phyloP scores from a whole-genome alignment of 2,329 filamentous ascomycete species.

The Talaromyces pinophilus region DNA sequence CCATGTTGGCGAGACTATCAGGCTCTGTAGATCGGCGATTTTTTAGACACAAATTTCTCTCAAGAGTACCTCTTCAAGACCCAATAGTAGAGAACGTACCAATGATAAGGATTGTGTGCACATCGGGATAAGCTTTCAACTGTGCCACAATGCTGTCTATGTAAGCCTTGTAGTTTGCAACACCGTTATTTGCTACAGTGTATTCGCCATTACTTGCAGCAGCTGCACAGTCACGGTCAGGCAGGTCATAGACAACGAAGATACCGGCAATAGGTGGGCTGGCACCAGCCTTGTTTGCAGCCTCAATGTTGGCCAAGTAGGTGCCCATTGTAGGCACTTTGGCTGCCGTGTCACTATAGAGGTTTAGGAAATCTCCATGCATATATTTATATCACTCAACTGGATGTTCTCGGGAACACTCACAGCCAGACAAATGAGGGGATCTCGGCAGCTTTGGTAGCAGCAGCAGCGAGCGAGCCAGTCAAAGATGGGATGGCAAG shows the following conservation, averaged over 20 bases:
- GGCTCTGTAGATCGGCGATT: constrained; percentile 52
- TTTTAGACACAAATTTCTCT: not conserved
- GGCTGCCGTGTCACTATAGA: constrained; percentile 46
- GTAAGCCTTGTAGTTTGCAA: constrained; percentile 56
- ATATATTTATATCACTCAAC: not conserved
- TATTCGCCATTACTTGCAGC: constrained; percentile 65
- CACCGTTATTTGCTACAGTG: constrained; percentile 54
- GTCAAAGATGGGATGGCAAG: constrained; percentile 63
- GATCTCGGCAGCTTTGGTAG: constrained; percentile 52
- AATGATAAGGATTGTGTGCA: constrained; percentile 54
- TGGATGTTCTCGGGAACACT: constrained; percentile 27
- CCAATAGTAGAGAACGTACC: constrained; percentile 35
- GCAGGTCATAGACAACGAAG: constrained; percentile 65
- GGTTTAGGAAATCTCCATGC: not conserved
- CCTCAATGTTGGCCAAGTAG: constrained; percentile 51
- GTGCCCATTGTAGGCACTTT: constrained; percentile 54
- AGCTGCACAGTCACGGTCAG: constrained; percentile 65
- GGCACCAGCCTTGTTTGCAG: constrained; percentile 52
- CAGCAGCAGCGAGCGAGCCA: constrained; percentile 55
- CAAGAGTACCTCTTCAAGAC: not conserved
- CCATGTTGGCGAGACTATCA: constrained; percentile 63
- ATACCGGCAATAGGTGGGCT: constrained; percentile 50
- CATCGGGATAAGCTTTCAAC: constrained; percentile 56
- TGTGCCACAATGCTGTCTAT: constrained; percentile 57
- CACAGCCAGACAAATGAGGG: constrained; percentile 58